Conservation (phyloP, 2,329 filamentous ascomycete species). For the Fusarium hainanense region DNA sequence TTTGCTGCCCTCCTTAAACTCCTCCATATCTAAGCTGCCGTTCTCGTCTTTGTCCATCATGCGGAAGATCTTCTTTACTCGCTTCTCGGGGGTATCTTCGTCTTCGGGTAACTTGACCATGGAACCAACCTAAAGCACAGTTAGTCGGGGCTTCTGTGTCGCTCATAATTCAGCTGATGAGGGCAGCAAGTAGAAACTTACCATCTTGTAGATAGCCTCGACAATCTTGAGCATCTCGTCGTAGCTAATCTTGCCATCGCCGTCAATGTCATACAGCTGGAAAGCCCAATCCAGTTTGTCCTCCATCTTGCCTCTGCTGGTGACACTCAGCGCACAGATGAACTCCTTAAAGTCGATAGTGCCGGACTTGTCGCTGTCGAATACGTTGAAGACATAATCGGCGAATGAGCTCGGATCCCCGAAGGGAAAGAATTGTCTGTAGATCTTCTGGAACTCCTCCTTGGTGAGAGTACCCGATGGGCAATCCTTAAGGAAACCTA, state of each 20-base stretch:
- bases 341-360: conserved; percentile 99
- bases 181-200: conserved; percentile 53
- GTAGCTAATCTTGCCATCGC: conserved; percentile 98
- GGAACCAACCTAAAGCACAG: conserved; percentile 79
- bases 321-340: conserved; percentile 97
- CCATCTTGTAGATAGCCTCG: conserved; percentile 99
- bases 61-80: conserved; percentile 96
- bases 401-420: conserved; percentile 97
- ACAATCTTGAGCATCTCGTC: conserved; percentile 99
- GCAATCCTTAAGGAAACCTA: conserved; percentile 98
- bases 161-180: neutral
- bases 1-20: conserved; percentile 99
- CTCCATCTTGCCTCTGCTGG: conserved; percentile 97
- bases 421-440: conserved; percentile 99
- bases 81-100: conserved; percentile 98
- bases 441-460: conserved; percentile 99
- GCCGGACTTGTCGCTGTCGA: conserved; percentile 96
- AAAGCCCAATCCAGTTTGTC: conserved; percentile 99
- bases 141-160: conserved; percentile 11
- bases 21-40: conserved; percentile 93
- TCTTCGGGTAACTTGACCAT: conserved; percentile 99
- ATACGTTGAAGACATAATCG: conserved; percentile 99
- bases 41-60: conserved; percentile 99
- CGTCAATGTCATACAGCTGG: conserved; percentile 98
- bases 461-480: conserved; percentile 97